phyloP scores from a whole-genome alignment of 73 alveolate species.

The Symbiodinium pilosum region DNA sequence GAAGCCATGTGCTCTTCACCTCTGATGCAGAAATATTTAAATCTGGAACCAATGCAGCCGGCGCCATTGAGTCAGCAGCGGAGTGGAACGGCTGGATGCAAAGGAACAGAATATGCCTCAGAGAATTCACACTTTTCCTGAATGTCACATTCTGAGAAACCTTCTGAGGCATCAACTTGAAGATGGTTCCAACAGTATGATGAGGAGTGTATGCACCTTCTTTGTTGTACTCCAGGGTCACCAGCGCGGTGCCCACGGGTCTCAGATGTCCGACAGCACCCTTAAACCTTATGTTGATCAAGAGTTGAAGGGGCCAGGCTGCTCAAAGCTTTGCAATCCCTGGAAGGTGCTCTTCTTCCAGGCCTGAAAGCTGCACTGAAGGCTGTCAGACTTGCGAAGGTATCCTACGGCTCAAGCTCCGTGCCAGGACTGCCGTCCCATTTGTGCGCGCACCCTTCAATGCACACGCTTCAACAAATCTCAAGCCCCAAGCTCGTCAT shows the following conservation, averaged over 20 bases:
- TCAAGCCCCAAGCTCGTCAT: not conserved
- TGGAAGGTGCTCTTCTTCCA: slow-evolving; percentile 34
- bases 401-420: not conserved
- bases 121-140: not conserved
- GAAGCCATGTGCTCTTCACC: slow-evolving; percentile 54
- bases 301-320: not conserved
- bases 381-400: not conserved
- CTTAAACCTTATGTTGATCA: too few species aligned
- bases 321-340: slow-evolving; percentile 58
- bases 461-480: not conserved
- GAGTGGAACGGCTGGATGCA: slow-evolving; percentile 63
- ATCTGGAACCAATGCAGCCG: too few species aligned
- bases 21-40: too few species aligned
- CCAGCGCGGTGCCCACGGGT: slow-evolving; percentile 85
- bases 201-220: slow-evolving; percentile 82
- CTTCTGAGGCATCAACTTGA: not conserved
- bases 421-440: slow-evolving; percentile 47
- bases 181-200: slow-evolving; percentile 45
- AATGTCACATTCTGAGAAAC: not conserved
- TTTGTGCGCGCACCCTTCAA: slow-evolving; percentile 71
- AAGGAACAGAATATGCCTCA: slow-evolving; percentile 48
- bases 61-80: not conserved
- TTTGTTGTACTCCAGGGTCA: slow-evolving; percentile 64
- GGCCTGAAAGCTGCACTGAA: not conserved
- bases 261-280: not conserved